These are phyloP conservation scores for Trypanosoma platydactyli DNA, from an alignment of 208 protist species.

Conservation along the genomic window DNA sequence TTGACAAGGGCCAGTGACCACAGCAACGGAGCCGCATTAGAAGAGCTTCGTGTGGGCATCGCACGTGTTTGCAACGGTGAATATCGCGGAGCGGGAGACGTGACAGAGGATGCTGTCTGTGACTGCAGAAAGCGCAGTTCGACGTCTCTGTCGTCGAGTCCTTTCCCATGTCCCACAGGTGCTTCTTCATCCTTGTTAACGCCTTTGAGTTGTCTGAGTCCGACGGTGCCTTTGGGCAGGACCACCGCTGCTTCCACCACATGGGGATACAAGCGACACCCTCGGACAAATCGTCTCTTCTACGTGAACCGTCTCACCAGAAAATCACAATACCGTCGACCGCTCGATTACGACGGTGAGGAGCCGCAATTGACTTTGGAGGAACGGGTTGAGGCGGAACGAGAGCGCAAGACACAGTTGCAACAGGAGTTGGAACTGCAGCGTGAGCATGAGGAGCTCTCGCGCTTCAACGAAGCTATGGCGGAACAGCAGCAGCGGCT, in stretches of 20 bases:
- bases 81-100: constrained; percentile 28
- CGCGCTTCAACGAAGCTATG: constrained; percentile 9
- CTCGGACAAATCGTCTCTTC: constrained; percentile 43
- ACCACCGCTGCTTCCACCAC: not conserved
- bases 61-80: constrained; percentile 60
- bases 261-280: constrained; percentile 54
- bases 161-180: not conserved
- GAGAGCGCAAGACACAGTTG: constrained; percentile 3
- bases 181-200: not conserved
- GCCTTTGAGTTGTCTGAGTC: not conserved
- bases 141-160: not conserved
- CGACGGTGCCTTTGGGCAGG: not conserved
- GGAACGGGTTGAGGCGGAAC: constrained; percentile 14
- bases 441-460: constrained; percentile 13
- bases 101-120: constrained; percentile 13
- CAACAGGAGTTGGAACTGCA: constrained; percentile 11
- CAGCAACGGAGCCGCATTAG: constrained; percentile 27
- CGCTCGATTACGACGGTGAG: constrained; percentile 51
- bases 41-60: constrained; percentile 40
- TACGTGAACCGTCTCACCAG: constrained; percentile 43
- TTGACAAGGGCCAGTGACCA: not conserved
- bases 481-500: constrained; percentile 32
- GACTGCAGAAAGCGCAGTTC: not conserved
- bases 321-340: constrained; percentile 54
- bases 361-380: constrained; percentile 23